These are phyloP conservation scores for Teunomyces gatunensis DNA, from an alignment of 805 yeast genomes.

Conservation along the genomic window DNA sequence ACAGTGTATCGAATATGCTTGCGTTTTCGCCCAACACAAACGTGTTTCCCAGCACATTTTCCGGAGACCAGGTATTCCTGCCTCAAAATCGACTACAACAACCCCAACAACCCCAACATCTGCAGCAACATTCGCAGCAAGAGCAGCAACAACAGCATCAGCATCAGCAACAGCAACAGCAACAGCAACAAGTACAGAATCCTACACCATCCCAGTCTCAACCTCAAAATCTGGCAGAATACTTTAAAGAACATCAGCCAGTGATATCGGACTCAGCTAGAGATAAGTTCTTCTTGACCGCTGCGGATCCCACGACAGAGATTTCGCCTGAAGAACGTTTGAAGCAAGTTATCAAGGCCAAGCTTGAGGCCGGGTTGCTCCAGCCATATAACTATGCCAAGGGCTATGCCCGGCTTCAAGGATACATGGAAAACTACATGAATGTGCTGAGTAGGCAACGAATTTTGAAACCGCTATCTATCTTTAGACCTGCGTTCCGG, in stretches of 20 bases:
- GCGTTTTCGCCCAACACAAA: constrained; percentile 30
- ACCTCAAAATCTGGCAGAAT: constrained; percentile 7
- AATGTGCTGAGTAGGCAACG: constrained; percentile 77
- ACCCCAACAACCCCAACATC: background rate
- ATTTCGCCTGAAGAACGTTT: constrained; percentile 91
- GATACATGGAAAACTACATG: constrained; percentile 93
- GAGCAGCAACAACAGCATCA: constrained; percentile 4
- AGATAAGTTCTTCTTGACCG: constrained; percentile 90
- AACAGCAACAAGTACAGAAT: constrained; percentile 5
- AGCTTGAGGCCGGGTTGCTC: constrained; percentile 86
- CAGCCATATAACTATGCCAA: constrained; percentile 92
- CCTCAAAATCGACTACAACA: constrained; percentile 1
- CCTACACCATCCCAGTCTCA: constrained; percentile 2
- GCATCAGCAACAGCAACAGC: constrained; percentile 3
- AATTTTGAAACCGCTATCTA: constrained; percentile 78
- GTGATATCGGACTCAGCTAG: constrained; percentile 72
- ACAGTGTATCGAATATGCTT: constrained; percentile 18
- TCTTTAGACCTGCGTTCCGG: constrained; percentile 88
- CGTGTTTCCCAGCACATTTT: constrained; percentile 13
- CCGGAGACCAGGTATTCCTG: constrained; percentile 1
- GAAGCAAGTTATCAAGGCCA: constrained; percentile 91
- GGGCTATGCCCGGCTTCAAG: constrained; percentile 86
- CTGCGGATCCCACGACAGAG: constrained; percentile 95
- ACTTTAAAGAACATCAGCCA: constrained; percentile 28
- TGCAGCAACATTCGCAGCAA: constrained; percentile 1